Evolutionary conservation across 2,329 filamentous ascomycete genomes (phyloP), one percentile per base, ranked within the genome.

Genomic region (Claviceps africana): DNA sequence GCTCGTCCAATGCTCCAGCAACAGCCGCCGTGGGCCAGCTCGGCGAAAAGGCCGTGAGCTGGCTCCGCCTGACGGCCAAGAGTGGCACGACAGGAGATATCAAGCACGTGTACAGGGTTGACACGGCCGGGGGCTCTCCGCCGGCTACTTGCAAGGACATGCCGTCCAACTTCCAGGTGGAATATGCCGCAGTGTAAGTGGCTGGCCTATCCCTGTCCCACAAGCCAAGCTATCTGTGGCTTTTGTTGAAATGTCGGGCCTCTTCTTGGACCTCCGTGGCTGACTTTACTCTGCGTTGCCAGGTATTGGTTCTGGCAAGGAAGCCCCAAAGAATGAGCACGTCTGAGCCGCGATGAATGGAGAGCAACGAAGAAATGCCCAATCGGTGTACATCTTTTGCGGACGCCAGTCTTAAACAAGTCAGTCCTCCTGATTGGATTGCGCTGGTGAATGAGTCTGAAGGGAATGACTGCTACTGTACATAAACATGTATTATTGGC

Each of bases 151-250:
- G 91, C 65, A 65, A 77, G 35, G 85, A 81, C 11, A 74, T 81
- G 73, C 65, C 73, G 0, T 72, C 75, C 11, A 62, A 68, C 1
- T 90, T 96, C 58, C 72, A 83, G 56, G 79, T 95, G 15, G 74
- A 90, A 62, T 96, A 97, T 69, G 76, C 86, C 33, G 82, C 90
- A 43, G 79, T 90, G 76, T 96, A 87, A 78, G 83, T 40, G 33
- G 84, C 75, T 15, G 30, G 15, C 48, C n/a, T 7, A 31, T 25
- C 28, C 13, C 21, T 42, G n/a, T 44, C 8, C 21, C 25, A 7
- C 21, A 44, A n/a, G 13, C 22, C 15, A 25, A 13, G 42, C 13
- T 13, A 39, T 22, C 10, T 11, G 2, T 35, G 10, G 10, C 13
- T 35, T 35, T 35, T 35, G 33, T 15, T 11, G 10, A 35, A 35